Base-by-base conservation (phyloP, 768 basidiomycete genomes). In the Termitomyces sp. region DNA sequence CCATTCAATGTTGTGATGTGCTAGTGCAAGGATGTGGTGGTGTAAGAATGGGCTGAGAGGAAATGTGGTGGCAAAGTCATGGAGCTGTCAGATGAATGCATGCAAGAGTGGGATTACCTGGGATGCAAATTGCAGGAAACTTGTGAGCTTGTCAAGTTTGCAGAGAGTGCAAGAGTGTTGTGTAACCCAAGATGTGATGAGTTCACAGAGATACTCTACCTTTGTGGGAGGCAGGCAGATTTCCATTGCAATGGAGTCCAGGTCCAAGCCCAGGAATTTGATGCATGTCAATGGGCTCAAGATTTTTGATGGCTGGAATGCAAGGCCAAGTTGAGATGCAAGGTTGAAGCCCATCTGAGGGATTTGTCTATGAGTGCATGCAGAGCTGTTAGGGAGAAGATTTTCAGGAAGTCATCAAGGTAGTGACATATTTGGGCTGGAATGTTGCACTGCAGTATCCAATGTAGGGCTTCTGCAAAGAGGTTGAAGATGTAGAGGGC, bases 371-470 rank as follows among this genome's bases (percentile, higher is more conserved):
- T 16, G 5, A 44, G 16, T 1, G 3, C 3, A 1, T 7, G 9
- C 1, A 9, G 1, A 6, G 25, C 6, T 0, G 3, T 0, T 2
- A 12, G 41, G 0, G 16, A 4, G 16, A 44, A 45, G 12, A 45
- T 45, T 6, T 7, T 17, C 0, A 74, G 64, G 53, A 74, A 76
- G 40, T 75, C 68, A 42, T 76, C 68, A 1, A 76, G 64, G 48
- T 72, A 74, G 41, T 75, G 73, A 7, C 63, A 62, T 2, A 73
- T 52, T 8, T 8, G 10, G 0, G 68, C 65, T 0, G 70, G 72
- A 43, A 75, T 67, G 53, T 76, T 68, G 9, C 16, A 3, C 8
- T 45, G 25, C 2, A 45, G 27, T 2, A 45, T n/a, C n/a, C n/a
- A n/a, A n/a, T n/a, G n/a, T n/a, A n/a, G n/a, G n/a, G n/a, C n/a